Evolutionary conservation across 2,329 filamentous ascomycete species (phyloP), one percentile per base, ranked within the genome.

Genomic region (Diaporthe citriasiana): DNA sequence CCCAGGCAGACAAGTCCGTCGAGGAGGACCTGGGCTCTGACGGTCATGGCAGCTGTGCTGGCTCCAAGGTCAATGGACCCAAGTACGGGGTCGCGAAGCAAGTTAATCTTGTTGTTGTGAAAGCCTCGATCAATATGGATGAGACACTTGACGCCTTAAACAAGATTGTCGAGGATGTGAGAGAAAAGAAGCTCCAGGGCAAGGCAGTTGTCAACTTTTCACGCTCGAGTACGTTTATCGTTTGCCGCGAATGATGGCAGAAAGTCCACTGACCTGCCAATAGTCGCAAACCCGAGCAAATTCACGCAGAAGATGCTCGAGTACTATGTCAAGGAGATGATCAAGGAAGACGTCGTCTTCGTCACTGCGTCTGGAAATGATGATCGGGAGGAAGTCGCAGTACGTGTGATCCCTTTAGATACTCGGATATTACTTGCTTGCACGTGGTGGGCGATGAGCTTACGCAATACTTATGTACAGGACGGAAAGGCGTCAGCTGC

Each of bases 31-130:
- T 71, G 3, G 35, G 42, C 53, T 45, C 53, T 5, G 35, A 42
- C 38, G 68, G 68, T 22, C 53, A 71, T 38, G 68, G 68, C 25
- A 71, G 50, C 68, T 71, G 68, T 47, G 53, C 55, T 25, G 68
- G 51, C 0, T 71, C 68, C 40, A 71, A 71, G 30, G 51, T 71
- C 19, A 71, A 71, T 6, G 68, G 68, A 2, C 68, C 68, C 27
- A 42, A 57, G 22, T 71, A 42, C 17, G 68, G 68, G 3, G 38
- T 35, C 13, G 68, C 68, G 1, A 71, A 71, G 22, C 40, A 59
- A 9, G 50, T 22, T 30, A 59, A 71, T 19, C 68, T 71, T 13
- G 68, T 71, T 1, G 42, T 71, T 35, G 68, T 59, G 10, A 71
- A 71, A n/a, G 63, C 63, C 15, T 66, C 63, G 22, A 51, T 50